These are phyloP conservation scores for Cymbopogon flexuosus DNA, from an alignment of 202 grass and related monocot genomes.

Conservation along the genomic window DNA sequence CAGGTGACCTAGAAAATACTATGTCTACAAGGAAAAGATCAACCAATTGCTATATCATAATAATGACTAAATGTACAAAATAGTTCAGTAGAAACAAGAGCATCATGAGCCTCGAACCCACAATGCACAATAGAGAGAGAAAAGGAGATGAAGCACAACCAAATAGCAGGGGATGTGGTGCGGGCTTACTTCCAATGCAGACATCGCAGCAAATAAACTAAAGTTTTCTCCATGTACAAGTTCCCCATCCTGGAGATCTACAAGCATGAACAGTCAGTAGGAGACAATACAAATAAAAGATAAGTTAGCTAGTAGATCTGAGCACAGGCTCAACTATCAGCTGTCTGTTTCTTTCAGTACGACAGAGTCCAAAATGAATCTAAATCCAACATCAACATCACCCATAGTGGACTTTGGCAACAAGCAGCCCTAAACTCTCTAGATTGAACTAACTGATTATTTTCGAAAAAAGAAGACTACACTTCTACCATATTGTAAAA, in stretches of 20 bases:
- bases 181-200: slow-evolving; percentile 81
- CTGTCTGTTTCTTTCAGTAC: not conserved
- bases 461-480: not conserved
- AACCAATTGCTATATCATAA: not conserved
- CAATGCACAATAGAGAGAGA: not conserved
- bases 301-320: slow-evolving; percentile 8
- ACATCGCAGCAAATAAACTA: slow-evolving; percentile 97
- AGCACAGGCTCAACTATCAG: slow-evolving; percentile 1
- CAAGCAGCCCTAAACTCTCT: not conserved
- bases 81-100: slow-evolving; percentile 1
- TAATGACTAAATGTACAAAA: slow-evolving; percentile 5
- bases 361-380: not conserved
- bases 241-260: slow-evolving; percentile 83
- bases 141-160: not conserved
- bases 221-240: slow-evolving; percentile 96
- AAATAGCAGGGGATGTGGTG: slow-evolving; percentile 13
- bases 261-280: slow-evolving; percentile 19
- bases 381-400: slow-evolving; percentile 8
- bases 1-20: not conserved
- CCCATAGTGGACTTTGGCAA: not conserved
- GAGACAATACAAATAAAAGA: slow-evolving; percentile 6
- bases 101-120: slow-evolving; percentile 2
- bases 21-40: slow-evolving; percentile 1
- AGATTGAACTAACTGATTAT: not conserved
- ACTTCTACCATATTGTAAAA: not conserved